Evolutionary conservation across 1,284 basidiomycete genomes (phyloP).

Genomic region (Sphaerobolus stellatus): DNA sequence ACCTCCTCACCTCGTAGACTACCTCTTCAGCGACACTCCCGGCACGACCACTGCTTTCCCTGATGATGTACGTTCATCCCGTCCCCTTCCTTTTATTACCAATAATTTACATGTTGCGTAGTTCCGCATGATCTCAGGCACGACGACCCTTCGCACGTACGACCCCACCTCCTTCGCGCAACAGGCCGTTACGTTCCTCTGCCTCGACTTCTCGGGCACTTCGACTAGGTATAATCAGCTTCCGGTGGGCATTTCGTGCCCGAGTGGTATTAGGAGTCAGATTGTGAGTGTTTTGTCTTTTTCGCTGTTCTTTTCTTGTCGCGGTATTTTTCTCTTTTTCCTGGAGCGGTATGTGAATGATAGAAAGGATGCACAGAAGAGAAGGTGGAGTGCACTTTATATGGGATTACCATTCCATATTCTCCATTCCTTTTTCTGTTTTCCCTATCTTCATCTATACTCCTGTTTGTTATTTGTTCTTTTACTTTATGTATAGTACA

Average conservation of each 20-base stretch:
- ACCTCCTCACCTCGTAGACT: conserved; percentile 1
- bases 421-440: no score
- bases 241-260: conserved; percentile 33
- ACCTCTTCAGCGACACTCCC: conserved; percentile 3
- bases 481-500: no score
- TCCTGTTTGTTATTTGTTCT: no score
- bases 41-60: conserved; percentile 23
- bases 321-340: no score
- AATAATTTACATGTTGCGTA: neutral
- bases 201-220: conserved; percentile 38
- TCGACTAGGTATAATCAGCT: conserved; percentile 31
- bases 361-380: no score
- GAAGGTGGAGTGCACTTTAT: no score
- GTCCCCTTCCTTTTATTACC: neutral
- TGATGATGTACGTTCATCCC: conserved; percentile 12
- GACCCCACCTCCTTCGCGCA: conserved; percentile 37
- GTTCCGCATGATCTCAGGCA: conserved; percentile 43
- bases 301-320: neutral
- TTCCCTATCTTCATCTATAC: no score
- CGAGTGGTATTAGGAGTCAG: conserved; percentile 38
- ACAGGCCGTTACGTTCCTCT: conserved; percentile 42
- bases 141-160: conserved; percentile 34
- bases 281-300: conserved; percentile 27
- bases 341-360: no score
- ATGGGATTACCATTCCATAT: no score